These are phyloP conservation scores for Halenospora varia DNA, from an alignment of 495 filamentous ascomycete genomes.

Conservation along the genomic window DNA sequence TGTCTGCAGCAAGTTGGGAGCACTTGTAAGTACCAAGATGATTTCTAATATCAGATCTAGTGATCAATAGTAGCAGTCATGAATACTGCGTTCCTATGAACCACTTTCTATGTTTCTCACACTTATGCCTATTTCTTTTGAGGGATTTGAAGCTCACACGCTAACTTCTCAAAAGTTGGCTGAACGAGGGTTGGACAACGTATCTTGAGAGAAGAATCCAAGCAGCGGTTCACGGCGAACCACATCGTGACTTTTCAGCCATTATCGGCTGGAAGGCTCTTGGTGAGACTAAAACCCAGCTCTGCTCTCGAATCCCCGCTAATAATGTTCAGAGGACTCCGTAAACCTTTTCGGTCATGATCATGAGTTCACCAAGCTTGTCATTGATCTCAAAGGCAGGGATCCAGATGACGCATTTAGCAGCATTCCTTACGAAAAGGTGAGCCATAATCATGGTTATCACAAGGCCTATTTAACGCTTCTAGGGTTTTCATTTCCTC, in stretches of 20 bases:
- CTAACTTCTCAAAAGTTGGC: slow-evolving; percentile 50
- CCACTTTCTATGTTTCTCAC: no score
- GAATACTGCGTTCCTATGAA: no score
- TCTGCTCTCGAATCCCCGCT: slow-evolving; percentile 35
- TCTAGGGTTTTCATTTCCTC: slow-evolving; percentile 68
- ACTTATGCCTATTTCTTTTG: background rate
- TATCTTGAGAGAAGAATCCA: slow-evolving; percentile 83
- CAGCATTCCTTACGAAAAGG: slow-evolving; percentile 73
- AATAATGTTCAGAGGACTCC: slow-evolving; percentile 52
- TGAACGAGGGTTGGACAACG: slow-evolving; percentile 95
- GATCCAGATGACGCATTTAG: slow-evolving; percentile 96
- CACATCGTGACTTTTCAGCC: slow-evolving; percentile 86
- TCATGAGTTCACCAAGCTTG: slow-evolving; percentile 88
- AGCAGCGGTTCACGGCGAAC: slow-evolving; percentile 67
- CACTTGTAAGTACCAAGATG: slow-evolving; percentile 61
- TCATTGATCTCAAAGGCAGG: slow-evolving; percentile 80
- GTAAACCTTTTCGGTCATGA: slow-evolving; percentile 72
- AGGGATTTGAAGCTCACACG: background rate
- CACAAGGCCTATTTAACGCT: slow-evolving; percentile 35
- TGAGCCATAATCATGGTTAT: slow-evolving; percentile 11
- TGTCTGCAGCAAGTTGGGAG: slow-evolving; percentile 88
- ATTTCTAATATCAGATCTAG: no score
- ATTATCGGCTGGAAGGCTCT: slow-evolving; percentile 77
- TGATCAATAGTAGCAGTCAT: no score
- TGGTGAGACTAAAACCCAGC: slow-evolving; percentile 35